Base-by-base conservation (phyloP, 768 basidiomycete genomes). In the Hygrocybe punicea region DNA sequence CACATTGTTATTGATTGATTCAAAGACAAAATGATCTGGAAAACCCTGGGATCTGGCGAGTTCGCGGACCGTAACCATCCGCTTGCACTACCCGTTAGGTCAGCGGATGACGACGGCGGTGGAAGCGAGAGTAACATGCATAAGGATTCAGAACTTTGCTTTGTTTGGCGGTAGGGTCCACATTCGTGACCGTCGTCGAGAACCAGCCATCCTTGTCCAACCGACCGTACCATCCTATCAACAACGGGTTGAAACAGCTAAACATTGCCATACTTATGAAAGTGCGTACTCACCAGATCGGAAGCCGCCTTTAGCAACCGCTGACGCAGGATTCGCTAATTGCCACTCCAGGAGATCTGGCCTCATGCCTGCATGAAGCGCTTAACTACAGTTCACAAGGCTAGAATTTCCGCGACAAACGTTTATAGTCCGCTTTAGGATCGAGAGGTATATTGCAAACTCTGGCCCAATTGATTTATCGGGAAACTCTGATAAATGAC, bases 1-100 rank as follows among this genome's bases (percentile, higher is more conserved):
- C 13, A 90, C 78, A 42, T 78, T 81, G 39, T 81, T 63, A 13
- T 77, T 70, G 6, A 76, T 60, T 0, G 86, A 73, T 54, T 79
- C 64, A 59, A 93, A 91, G 0, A 80, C 69, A 57, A 89, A 91
- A 63, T 78, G 71, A 60, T 93, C 91, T 0, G 89, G 86, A 66
- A 93, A 89, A 0, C 91, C 90, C 72, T 93, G 91, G 0, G 87
- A 86, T 40, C 91, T 76, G 7, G 89, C 90, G 13, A 89, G 74
- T 66, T 92, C 90, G 5, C 90, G 80, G 21, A 91, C 84, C 0
- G 86, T 86, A 6, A 90, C 71, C 61, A 90, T 83, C 8, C 91
- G 80, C 61, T 79, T 79, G 60, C 83, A 85, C 90, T 92, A 39
- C 8, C 21, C 52, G 21, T 33, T 34, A 23, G 42, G 17, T 46